Base-by-base conservation (phyloP, 2,329 filamentous ascomycete species). In the Zymoseptoria tritici region DNA sequence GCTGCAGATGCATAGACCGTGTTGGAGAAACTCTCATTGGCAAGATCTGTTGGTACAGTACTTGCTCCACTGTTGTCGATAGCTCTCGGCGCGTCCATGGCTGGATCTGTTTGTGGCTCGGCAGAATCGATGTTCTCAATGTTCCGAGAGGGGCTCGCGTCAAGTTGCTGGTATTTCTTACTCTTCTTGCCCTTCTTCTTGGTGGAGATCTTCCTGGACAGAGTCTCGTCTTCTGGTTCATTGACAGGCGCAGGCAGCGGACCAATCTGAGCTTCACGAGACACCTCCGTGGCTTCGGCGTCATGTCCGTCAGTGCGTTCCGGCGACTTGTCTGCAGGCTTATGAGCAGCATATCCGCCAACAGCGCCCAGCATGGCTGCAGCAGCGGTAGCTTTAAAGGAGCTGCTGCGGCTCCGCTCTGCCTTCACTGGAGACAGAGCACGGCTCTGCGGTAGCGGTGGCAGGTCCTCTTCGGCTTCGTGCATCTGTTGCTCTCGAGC, bases 401-500 rank as follows among this genome's bases (percentile, higher is more conserved):
- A 49, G 29, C n/a, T 29, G 54, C 52, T 59, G 55, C 24, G 55
- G 54, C 19, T 49, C 36, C 57, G 19, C 21, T 53, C 19, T 9
- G 56, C 50, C 53, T 62, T 57, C 1, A 46, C 54, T 8, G 62
- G 59, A 19, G 65, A 64, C 31, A 51, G 50, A 36, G 60, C 60
- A 31, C 65, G 59, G 55, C 49, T 63, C 49, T 56, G 13, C n/a
- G 52, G 36, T 8, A 58, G 54, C 22, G 42, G 46, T 16, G 58
- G 56, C 29, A 54, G 36, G 13, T 62, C 31, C 6, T 54, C 49
- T 21, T 59, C 26, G 20, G 54, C 51, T 42, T 51, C 54, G 53
- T 68, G 69, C 62, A 72, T 52, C 16, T 60, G 58, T 62, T 73
- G 70, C 49, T 74, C 72, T 46, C 64, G 66, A 20, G 68, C 68